Conservation (phyloP, 2,329 filamentous ascomycete genomes). For the Colletotrichum sojae region DNA sequence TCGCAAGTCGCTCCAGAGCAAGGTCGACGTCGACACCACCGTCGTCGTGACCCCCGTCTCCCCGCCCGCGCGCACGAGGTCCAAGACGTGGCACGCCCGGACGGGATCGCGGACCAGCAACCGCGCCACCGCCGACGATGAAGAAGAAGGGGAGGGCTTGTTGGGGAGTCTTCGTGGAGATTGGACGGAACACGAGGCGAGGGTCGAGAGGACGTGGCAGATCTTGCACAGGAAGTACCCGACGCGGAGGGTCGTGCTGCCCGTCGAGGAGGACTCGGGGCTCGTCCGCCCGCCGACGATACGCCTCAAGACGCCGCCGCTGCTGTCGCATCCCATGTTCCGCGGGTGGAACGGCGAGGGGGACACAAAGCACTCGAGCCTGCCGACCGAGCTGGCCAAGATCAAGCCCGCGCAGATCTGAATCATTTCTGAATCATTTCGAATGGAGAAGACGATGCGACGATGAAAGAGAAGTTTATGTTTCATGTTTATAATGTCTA, state of each 20-base stretch:
- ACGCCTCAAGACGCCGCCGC: conserved; percentile 32
- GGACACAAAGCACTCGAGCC: conserved; percentile 21
- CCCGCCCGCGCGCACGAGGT: conserved; percentile 31
- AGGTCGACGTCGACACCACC: conserved; percentile 5
- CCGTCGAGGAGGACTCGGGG: conserved; percentile 24
- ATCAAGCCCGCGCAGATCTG: conserved; percentile 34
- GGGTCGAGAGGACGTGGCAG: conserved; percentile 38
- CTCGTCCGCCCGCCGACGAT: conserved; percentile 35
- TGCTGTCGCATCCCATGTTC: conserved; percentile 40
- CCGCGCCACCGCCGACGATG: neutral
- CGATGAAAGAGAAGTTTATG: neutral
- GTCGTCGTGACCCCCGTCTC: conserved; percentile 12
- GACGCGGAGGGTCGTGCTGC: conserved; percentile 28
- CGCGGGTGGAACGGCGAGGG: conserved; percentile 27
- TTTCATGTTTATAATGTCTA: conserved; percentile 28
- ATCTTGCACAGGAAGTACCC: conserved; percentile 39
- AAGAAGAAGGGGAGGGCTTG: conserved; percentile 25
- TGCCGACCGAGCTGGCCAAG: conserved; percentile 33
- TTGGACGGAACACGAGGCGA: conserved; percentile 34
- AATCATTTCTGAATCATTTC: too few species aligned
- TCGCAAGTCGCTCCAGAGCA: conserved; percentile 31
- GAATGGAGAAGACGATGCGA: too few species aligned
- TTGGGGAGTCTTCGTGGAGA: conserved; percentile 23
- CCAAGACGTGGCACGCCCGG: conserved; percentile 27
- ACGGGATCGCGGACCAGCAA: conserved; percentile 4